phyloP scores from a whole-genome alignment of 331 rosid species.

The Telfairia occidentalis region DNA sequence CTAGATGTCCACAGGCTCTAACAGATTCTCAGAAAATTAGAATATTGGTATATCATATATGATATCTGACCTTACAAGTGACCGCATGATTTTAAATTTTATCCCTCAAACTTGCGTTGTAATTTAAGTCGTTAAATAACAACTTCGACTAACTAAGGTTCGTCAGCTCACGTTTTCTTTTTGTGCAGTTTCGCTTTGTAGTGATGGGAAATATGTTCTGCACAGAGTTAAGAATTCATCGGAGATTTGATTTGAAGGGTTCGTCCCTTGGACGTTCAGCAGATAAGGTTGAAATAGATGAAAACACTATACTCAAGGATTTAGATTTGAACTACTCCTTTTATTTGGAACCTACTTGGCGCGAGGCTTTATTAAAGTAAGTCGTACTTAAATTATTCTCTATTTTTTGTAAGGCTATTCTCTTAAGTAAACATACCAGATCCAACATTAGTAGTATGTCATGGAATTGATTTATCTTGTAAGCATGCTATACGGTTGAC shows the following conservation, averaged over 20 bases:
- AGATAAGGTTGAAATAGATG: conserved; percentile 95
- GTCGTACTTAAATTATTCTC: conserved; percentile 20
- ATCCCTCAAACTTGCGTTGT: background rate
- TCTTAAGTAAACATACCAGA: background rate
- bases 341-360: conserved; percentile 96
- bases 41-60: background rate
- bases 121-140: background rate
- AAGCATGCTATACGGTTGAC: background rate
- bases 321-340: conserved; percentile 80
- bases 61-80: background rate
- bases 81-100: background rate
- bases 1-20: background rate
- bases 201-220: conserved; percentile 99
- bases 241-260: conserved; percentile 92
- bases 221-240: conserved; percentile 92
- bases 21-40: background rate
- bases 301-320: conserved; percentile 92
- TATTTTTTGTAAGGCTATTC: background rate
- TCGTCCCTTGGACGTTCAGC: conserved; percentile 96
- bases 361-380: conserved; percentile 70
- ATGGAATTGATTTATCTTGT: background rate
- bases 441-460: background rate
- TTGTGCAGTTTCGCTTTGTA: conserved; percentile 90
- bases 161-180: conserved; percentile 12
- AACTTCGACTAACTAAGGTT: conserved; percentile 17